A percentile compares a stretch with the other conserved stretches of the same genome.
Conservation (phyloP, 2,329 filamentous ascomycete genomes). For the Raffaelea deltoideospora region DNA sequence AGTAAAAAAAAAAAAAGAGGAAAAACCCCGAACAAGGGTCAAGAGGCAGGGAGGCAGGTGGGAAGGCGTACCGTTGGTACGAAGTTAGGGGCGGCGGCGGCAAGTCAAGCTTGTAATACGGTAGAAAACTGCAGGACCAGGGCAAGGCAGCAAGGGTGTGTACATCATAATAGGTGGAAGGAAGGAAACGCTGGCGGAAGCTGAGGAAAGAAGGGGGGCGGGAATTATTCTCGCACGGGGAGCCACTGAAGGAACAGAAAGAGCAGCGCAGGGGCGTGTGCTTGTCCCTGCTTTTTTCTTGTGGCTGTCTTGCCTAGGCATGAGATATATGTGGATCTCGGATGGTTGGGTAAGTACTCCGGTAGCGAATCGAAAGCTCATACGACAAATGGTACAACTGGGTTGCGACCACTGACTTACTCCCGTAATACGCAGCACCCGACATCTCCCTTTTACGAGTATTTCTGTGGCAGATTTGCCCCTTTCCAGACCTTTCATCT, state of each 20-base stretch:
- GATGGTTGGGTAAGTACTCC: neutral
- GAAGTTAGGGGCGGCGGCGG: constrained; percentile 4
- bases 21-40: too few relatives aligned
- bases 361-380: too few relatives aligned
- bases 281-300: neutral
- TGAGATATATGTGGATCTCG: too few relatives aligned
- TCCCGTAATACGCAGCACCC: too few relatives aligned
- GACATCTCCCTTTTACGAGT: too few relatives aligned
- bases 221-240: constrained; percentile 1
- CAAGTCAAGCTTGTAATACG: constrained; percentile 6
- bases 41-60: neutral
- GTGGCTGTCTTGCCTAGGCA: too few relatives aligned
- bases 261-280: too few relatives aligned
- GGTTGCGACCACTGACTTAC: too few relatives aligned
- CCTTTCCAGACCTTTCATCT: too few relatives aligned
- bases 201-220: constrained; percentile 5
- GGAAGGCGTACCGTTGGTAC: constrained; percentile 8
- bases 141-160: constrained; percentile 3
- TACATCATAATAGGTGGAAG: neutral
- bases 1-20: constrained; percentile 2
- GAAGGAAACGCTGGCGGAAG: constrained; percentile 3
- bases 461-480: too few relatives aligned
- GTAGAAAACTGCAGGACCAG: constrained; percentile 4
- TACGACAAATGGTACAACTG: too few relatives aligned
- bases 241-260: too few relatives aligned